Conservation (phyloP, 768 basidiomycete species). For the Pleurotus giganteus region DNA sequence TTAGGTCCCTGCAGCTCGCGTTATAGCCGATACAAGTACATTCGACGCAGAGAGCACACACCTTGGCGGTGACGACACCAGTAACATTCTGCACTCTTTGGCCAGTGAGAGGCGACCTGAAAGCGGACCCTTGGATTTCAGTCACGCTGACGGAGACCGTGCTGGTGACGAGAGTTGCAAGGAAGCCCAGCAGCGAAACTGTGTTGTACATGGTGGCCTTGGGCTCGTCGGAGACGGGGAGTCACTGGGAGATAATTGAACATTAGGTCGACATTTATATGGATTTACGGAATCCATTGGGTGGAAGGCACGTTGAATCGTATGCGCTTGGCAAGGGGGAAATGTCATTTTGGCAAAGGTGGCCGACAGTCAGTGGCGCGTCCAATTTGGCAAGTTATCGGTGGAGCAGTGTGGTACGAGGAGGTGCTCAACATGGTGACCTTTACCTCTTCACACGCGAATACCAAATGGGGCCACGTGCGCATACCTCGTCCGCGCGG, state of each 20-base stretch:
- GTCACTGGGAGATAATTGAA: neutral
- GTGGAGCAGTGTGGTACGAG: neutral
- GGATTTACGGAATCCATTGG: neutral
- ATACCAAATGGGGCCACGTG: neutral
- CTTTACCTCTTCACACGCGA: conserved; percentile 1
- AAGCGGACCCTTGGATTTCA: conserved; percentile 53
- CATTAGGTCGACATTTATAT: neutral
- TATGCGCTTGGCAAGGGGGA: neutral
- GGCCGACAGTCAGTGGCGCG: neutral
- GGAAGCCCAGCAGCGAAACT: neutral
- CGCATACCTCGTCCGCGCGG: neutral
- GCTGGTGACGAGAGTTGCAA: conserved; percentile 19
- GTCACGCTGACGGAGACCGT: conserved; percentile 35
- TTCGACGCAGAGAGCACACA: conserved; percentile 17
- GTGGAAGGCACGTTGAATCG: conserved; percentile 1
- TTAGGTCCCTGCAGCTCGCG: conserved; percentile 31
- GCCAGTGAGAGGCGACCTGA: conserved; percentile 43
- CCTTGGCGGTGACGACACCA: conserved; percentile 55
- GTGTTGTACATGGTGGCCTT: neutral
- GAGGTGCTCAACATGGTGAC: neutral
- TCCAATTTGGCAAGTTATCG: neutral
- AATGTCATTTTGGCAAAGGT: neutral
- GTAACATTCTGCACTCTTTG: conserved; percentile 45
- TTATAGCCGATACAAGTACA: neutral
- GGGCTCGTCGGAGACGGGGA: neutral